These are phyloP conservation scores for Xylaria grammica DNA, from an alignment of 495 filamentous ascomycete species.

Conservation along the genomic window DNA sequence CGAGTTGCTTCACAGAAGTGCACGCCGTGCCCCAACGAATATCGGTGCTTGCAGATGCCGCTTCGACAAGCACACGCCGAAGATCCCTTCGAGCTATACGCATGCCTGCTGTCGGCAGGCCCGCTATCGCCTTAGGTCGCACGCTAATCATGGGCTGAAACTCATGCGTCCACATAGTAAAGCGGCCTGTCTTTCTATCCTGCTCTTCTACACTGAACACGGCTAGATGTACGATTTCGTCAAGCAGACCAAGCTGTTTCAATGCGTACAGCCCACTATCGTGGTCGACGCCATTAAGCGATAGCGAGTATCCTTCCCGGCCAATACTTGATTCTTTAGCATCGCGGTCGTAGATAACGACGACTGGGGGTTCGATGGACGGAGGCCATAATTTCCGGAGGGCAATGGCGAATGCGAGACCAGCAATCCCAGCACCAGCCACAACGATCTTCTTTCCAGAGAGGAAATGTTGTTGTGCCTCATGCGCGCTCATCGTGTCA, in stretches of 20 bases:
- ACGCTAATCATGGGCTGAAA: conserved; percentile 33
- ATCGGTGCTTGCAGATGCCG: conserved; percentile 16
- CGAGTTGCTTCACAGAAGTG: conserved; percentile 20
- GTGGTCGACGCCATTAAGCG: conserved; percentile 36
- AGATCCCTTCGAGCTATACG: conserved; percentile 32
- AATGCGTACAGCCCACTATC: conserved; percentile 31
- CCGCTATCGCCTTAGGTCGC: conserved; percentile 19
- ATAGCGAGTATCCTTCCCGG: conserved; percentile 43
- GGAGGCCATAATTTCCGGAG: conserved; percentile 39
- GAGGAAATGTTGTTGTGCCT: conserved; percentile 26
- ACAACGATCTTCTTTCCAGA: conserved; percentile 44
- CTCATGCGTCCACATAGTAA: conserved; percentile 35
- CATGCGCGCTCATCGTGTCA: background rate
- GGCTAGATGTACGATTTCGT: conserved; percentile 23
- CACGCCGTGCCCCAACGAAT: conserved; percentile 34
- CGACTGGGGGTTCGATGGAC: conserved; percentile 25
- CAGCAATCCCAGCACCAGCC: conserved; percentile 43
- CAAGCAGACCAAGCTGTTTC: conserved; percentile 32
- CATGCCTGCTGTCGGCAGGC: conserved; percentile 28
- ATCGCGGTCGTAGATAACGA: conserved; percentile 44
- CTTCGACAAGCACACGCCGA: conserved; percentile 32
- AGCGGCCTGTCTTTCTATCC: conserved; percentile 22
- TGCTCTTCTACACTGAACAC: conserved; percentile 21
- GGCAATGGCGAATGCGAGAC: conserved; percentile 40
- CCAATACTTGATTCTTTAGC: conserved; percentile 18